These are phyloP conservation scores for Rhizopogon vinicolor DNA, from an alignment of 768 basidiomycete species.

Conservation along the genomic window DNA sequence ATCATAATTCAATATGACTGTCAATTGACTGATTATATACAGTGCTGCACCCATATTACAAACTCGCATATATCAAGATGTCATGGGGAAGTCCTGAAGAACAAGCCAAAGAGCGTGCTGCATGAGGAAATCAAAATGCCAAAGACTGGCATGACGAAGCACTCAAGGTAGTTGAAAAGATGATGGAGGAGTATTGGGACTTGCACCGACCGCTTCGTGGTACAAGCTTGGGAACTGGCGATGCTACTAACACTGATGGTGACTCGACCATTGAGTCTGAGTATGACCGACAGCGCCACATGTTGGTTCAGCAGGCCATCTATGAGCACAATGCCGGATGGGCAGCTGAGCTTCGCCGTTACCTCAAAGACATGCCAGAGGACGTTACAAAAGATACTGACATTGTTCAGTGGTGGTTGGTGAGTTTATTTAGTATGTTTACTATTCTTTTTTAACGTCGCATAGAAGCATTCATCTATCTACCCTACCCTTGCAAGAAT, in stretches of 20 bases:
- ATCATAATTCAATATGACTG: no score
- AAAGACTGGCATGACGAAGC: constrained; percentile 14
- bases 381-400: constrained; percentile 10
- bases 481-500: background rate
- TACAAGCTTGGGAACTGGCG: background rate
- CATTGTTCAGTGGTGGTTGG: constrained; percentile 13
- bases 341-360: constrained; percentile 1
- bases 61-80: constrained; percentile 20
- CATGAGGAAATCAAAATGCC: constrained; percentile 7
- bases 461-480: background rate
- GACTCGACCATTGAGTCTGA: background rate
- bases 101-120: constrained; percentile 7
- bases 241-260: background rate
- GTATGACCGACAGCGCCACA: background rate
- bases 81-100: constrained; percentile 25
- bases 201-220: background rate
- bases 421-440: background rate
- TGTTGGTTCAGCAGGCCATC: background rate
- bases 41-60: constrained; percentile 29
- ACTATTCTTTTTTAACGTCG: background rate
- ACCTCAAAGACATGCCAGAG: constrained; percentile 9
- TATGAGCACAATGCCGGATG: background rate
- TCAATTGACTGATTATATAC: background rate
- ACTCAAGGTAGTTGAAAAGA: constrained; percentile 1
- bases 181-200: background rate